These are phyloP conservation scores for Stylosanthes scabra DNA, from an alignment of 331 rosid species.

Conservation along the genomic window DNA sequence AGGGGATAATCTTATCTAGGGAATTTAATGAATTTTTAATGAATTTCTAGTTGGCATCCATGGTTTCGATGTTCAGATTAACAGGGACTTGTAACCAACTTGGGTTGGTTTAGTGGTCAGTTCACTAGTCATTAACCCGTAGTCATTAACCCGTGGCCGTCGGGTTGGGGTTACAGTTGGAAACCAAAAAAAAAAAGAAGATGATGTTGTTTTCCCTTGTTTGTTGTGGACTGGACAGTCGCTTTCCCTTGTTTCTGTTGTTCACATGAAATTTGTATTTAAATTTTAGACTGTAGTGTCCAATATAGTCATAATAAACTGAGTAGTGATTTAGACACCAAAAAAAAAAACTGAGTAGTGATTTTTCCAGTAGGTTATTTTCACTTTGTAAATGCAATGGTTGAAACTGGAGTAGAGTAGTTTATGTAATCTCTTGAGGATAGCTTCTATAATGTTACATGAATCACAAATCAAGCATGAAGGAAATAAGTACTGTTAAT, in stretches of 20 bases:
- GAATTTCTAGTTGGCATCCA: constrained; percentile 12
- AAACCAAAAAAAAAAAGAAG: too few species aligned
- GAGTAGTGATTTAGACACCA: too few species aligned
- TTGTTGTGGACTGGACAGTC: too few species aligned
- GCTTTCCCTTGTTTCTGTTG: constrained; percentile 8
- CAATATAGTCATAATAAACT: constrained; percentile 13
- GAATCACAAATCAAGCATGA: constrained; percentile 13
- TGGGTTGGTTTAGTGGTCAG: too few species aligned
- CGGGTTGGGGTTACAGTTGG: too few species aligned
- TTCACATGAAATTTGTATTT: constrained; percentile 7
- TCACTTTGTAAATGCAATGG: constrained; percentile 8
- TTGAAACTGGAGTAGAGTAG: constrained; percentile 1
- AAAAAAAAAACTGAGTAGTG: too few species aligned
- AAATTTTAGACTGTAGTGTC: background rate
- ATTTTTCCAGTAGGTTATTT: constrained; percentile 24
- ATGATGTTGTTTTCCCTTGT: too few species aligned
- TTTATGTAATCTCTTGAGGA: constrained; percentile 4
- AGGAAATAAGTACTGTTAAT: constrained; percentile 7
- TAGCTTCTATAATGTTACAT: background rate
- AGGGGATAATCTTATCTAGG: too few species aligned
- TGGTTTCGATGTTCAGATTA: constrained; percentile 3
- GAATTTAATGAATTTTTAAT: background rate
- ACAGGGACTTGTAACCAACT: too few species aligned
- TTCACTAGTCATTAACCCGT: too few species aligned
- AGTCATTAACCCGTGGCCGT: too few species aligned